Conservation (phyloP, 2,329 filamentous ascomycete genomes). For the Microascus cirrosus region DNA sequence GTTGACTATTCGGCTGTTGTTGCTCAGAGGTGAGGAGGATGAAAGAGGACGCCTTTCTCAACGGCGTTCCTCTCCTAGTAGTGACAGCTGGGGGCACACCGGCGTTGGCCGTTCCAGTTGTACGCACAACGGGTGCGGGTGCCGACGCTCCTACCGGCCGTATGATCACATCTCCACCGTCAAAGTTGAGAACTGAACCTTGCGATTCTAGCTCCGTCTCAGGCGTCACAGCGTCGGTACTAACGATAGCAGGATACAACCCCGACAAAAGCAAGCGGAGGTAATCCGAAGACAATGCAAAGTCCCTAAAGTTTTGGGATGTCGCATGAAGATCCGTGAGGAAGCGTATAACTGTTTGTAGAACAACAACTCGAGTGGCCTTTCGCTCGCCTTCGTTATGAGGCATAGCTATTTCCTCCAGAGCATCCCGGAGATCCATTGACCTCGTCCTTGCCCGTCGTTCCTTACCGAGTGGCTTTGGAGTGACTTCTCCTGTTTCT, state of each 20-base stretch:
- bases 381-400: constrained; percentile 6
- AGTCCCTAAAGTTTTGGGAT: constrained; percentile 71
- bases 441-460: constrained; percentile 40
- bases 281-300: constrained; percentile 70
- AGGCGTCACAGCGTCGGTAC: constrained; percentile 70
- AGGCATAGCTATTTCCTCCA: constrained; percentile 22
- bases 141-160: constrained; percentile 56
- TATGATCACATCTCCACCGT: constrained; percentile 75
- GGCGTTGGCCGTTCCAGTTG: constrained; percentile 2
- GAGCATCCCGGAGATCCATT: constrained; percentile 53
- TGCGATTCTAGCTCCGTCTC: constrained; percentile 80
- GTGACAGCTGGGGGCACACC: constrained; percentile 7
- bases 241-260: constrained; percentile 80
- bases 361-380: constrained; percentile 44
- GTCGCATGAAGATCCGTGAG: constrained; percentile 67
- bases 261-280: constrained; percentile 67
- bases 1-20: background rate
- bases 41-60: constrained; percentile 81
- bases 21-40: constrained; percentile 63
- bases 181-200: constrained; percentile 71
- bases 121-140: constrained; percentile 57
- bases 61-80: constrained; percentile 41
- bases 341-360: constrained; percentile 71
- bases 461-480: background rate
- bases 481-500: background rate